Conservation (phyloP, 371 early-diverging fungal genomes). For the Sporodiniella umbellata region DNA sequence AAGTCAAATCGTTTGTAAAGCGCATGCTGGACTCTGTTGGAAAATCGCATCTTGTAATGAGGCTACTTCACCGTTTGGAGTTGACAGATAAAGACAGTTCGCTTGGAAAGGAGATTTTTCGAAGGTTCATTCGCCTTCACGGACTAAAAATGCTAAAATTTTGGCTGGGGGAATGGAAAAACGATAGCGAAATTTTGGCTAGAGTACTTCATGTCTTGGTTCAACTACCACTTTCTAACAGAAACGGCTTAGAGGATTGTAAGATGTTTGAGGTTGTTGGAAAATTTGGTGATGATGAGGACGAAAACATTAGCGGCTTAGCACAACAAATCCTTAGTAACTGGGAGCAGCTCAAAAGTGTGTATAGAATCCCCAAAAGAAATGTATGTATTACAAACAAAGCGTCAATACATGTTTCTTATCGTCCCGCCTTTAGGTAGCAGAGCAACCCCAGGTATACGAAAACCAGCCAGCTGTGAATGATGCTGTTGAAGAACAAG, state of each 20-base stretch:
- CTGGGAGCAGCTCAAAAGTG: conserved; percentile 51
- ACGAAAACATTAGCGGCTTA: conserved; percentile 35
- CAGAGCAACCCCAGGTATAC: neutral
- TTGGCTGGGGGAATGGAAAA: conserved; percentile 51
- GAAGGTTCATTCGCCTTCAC: conserved; percentile 39
- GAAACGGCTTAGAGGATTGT: conserved; percentile 68
- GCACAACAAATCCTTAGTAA: conserved; percentile 37
- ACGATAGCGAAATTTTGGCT: conserved; percentile 29
- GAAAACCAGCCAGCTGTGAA: neutral
- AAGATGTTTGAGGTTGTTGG: conserved; percentile 49
- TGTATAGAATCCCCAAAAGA: conserved; percentile 57
- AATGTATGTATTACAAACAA: neutral
- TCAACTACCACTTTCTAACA: conserved; percentile 58
- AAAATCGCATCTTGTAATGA: conserved; percentile 49
- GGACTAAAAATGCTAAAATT: conserved; percentile 48
- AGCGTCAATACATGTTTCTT: neutral
- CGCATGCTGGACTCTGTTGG: conserved; percentile 62
- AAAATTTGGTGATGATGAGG: conserved; percentile 37
- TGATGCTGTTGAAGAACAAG: neutral
- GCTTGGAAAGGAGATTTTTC: conserved; percentile 36
- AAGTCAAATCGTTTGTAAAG: conserved; percentile 65
- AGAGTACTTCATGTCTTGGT: conserved; percentile 48
- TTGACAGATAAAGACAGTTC: conserved; percentile 29
- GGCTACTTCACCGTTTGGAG: conserved; percentile 38
- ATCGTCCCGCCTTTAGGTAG: neutral